Evolutionary conservation across 2,329 filamentous ascomycete species (phyloP).

Genomic region (Sporothrix sp.): DNA sequence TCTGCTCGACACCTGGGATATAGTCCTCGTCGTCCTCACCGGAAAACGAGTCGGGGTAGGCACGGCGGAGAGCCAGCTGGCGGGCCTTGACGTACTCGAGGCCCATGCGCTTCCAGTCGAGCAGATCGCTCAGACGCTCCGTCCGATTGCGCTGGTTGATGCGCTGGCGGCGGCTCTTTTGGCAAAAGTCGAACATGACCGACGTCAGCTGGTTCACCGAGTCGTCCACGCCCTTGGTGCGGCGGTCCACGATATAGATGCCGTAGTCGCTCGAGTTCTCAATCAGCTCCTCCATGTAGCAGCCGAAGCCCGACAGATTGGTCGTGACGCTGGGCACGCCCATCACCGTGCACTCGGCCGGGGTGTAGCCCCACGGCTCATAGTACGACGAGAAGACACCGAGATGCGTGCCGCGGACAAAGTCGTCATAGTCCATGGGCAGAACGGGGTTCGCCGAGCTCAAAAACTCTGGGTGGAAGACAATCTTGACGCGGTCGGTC

Average conservation of each 20-base stretch:
- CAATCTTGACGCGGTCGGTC: slow-evolving; percentile 86
- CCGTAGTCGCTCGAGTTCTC: slow-evolving; percentile 97
- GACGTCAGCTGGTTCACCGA: slow-evolving; percentile 90
- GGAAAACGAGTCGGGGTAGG: slow-evolving; percentile 79
- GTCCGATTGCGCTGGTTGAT: slow-evolving; percentile 99
- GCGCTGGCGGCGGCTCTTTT: slow-evolving; percentile 87
- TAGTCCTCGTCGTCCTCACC: slow-evolving; percentile 78
- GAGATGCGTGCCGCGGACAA: slow-evolving; percentile 91
- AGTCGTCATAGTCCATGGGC: slow-evolving; percentile 95
- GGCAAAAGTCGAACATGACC: slow-evolving; percentile 88
- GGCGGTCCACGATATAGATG: slow-evolving; percentile 96
- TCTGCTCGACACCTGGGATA: slow-evolving; percentile 85
- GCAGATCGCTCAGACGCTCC: slow-evolving; percentile 82
- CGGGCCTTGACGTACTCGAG: slow-evolving; percentile 98
- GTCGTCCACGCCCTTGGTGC: slow-evolving; percentile 91
- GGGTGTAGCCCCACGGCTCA: slow-evolving; percentile 98
- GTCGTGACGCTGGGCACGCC: slow-evolving; percentile 97
- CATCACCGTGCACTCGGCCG: slow-evolving; percentile 97
- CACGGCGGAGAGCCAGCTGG: slow-evolving; percentile 80
- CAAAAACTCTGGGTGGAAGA: slow-evolving; percentile 97
- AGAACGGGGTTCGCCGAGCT: slow-evolving; percentile 93
- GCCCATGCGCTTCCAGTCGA: slow-evolving; percentile 99
- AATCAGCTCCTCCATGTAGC: slow-evolving; percentile 98
- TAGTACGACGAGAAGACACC: slow-evolving; percentile 97
- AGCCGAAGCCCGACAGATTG: slow-evolving; percentile 94